Base-by-base conservation (phyloP, 768 basidiomycete species). In the Suillus paluster region DNA sequence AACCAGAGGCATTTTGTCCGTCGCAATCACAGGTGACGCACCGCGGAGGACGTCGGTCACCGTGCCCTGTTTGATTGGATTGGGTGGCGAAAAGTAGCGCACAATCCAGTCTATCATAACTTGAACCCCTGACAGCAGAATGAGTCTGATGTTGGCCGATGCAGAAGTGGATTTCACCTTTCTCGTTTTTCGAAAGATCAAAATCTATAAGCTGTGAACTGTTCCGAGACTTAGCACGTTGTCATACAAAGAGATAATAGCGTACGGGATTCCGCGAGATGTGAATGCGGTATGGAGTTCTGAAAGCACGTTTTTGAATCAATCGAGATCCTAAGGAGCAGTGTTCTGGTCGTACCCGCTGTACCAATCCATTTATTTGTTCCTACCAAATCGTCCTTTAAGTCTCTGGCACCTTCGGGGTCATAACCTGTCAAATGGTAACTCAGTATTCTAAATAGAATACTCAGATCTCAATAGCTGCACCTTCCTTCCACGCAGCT, bases 291-390 rank as follows among this genome's bases (percentile, higher is more conserved):
- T 85, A 73, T 87, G 91, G 41, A 96, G 70, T 67, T 94, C 91
- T 92, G 67, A 41, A n/a, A 3, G 44, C 49, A 39, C 60, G 57
- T 38, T 46, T 14, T 46, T 23, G 50, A 63, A 67, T 50, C 44
- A 57, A n/a, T 55, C 15, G 14, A 11, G 12, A 41, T 50, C 39
- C 33, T 14, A 49, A 48, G n/a, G 25, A 25, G 33, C 38, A 61
- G 46, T 34, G n/a, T 21, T 17, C 49, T 25, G 15, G 45, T 63
- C 67, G 59, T 66, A 90, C 92, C 92, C 71, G 84, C 83, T 11
- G 93, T 91, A 19, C 95, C 95, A 50, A 97, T 88, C 87, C 86
- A 92, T 71, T 90, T 92, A 9, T 68, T 79, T 2, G 87, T 90
- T 1, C 81, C 86, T 17, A 82, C 68, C 9, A 89, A 69, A 45